These are phyloP conservation scores for Colletotrichum zoysiae DNA, from an alignment of 2,329 filamentous ascomycete genomes.

Conservation along the genomic window DNA sequence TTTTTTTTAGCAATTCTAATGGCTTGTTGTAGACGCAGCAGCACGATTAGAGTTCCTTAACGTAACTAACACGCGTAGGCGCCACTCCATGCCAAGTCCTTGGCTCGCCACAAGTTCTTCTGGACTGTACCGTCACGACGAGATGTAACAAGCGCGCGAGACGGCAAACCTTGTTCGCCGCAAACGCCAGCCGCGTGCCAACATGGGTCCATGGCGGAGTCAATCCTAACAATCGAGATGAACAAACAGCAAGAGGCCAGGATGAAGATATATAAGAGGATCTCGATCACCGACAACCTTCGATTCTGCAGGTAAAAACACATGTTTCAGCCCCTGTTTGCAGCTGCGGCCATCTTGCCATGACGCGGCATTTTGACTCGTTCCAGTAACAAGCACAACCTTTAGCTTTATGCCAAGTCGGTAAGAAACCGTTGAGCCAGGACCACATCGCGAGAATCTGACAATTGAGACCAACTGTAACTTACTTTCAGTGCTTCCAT, in stretches of 20 bases:
- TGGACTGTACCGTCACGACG: slow-evolving; percentile 31
- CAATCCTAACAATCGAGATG: not conserved
- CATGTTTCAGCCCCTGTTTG: not conserved
- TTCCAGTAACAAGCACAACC: not conserved
- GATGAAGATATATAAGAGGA: accelerated
- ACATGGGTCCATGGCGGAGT: not conserved
- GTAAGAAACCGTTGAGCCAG: not conserved
- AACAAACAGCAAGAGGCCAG: not conserved
- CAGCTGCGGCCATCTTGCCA: not conserved
- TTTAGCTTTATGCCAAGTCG: not conserved
- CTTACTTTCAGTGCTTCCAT: not conserved
- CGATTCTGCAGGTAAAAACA: too few relatives aligned
- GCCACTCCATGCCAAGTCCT: not conserved
- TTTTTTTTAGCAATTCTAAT: not conserved
- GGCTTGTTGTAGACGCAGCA: not conserved
- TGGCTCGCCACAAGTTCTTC: not conserved
- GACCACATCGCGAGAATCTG: too few relatives aligned
- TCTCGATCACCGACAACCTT: not conserved
- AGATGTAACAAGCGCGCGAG: not conserved
- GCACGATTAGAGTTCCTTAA: not conserved
- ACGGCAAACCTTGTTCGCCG: not conserved
- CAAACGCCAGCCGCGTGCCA: not conserved
- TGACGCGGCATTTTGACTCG: not conserved
- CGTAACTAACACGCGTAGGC: not conserved
- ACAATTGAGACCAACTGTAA: too few relatives aligned